Base-by-base conservation (phyloP, 768 basidiomycete species). In the Naganishia friedmannii region DNA sequence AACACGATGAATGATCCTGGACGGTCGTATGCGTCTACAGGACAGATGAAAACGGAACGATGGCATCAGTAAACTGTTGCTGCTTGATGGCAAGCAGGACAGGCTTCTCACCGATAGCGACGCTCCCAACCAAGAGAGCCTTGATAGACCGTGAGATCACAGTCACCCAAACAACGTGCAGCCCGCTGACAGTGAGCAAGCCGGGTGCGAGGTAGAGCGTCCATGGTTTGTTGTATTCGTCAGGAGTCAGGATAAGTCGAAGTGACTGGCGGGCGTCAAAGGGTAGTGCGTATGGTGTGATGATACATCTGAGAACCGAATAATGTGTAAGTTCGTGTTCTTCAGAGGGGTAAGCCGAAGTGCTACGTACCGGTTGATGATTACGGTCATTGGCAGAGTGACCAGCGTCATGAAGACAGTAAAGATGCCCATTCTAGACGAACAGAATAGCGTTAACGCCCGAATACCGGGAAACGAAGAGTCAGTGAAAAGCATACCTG, bases 271-370 rank as follows among this genome's bases (percentile, higher is more conserved):
- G 67, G 21, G 77, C 76, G 54, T 73, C 71, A 31, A 56, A 69
- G 37, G 80, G 77, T 4, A 81, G 75, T 53, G 74, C 74, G 70
- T 79, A 81, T 3, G 80, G 80, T 3, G 80, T 81, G 73, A 81
- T 81, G 75, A 81, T 81, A 28, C 78, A 76, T 60, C 79, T 80
- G 70, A 4, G 48, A 31, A 17, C 15, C 29, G 37, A 12, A 31
- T 21, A 32, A 8, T 8, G 23, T 56, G 53, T 42, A 17, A 58
- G 54, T 19, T 10, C 26, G 12, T 13, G 31, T 23, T 7, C 19
- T 42, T 17, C 8, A 21, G 7, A 26, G 1, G 46, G 12, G 23
- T 2, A 37, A 39, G 54, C 21, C 28, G 54, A 13, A 28, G 3
- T 3, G 0, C 10, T 28, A 45, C 79, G 72, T 55, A 80, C 78